These are phyloP conservation scores for Colletotrichum scovillei DNA, from an alignment of 2,329 filamentous ascomycete genomes.

Conservation along the genomic window DNA sequence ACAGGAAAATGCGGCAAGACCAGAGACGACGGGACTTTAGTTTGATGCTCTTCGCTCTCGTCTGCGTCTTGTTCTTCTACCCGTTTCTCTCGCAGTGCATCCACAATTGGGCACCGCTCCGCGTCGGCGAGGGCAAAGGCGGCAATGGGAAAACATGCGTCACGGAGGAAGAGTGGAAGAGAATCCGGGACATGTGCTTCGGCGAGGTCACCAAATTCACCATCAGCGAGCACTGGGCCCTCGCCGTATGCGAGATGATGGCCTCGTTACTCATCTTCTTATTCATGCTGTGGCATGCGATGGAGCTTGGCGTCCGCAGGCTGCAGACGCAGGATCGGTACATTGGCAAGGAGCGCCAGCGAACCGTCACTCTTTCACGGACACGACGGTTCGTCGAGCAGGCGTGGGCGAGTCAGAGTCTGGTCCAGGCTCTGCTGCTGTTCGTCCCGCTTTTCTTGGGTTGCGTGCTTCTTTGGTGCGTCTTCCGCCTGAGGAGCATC, in stretches of 20 bases:
- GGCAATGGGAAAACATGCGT: not conserved
- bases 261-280: conserved; percentile 1
- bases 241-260: not conserved
- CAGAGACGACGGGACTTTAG: not conserved
- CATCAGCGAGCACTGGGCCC: not conserved
- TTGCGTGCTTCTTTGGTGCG: not conserved
- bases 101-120: conserved; percentile 33
- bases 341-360: not conserved
- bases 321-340: not conserved
- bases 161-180: not conserved
- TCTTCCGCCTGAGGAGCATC: conserved; percentile 1
- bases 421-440: not conserved
- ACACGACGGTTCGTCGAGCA: not conserved
- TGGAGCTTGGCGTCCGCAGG: not conserved
- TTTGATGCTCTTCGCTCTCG: not conserved
- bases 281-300: not conserved
- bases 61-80: conserved; percentile 38
- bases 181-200: not conserved
- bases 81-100: conserved; percentile 42
- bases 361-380: not conserved
- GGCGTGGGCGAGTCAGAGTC: not conserved
- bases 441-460: not conserved
- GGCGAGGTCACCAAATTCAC: not conserved
- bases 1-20: not conserved
- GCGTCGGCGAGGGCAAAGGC: conserved; percentile 30